A percentile compares a stretch with the other conserved stretches of the same genome.
Evolutionary conservation across 164 flowering plant genomes (phyloP).

Genomic region (Annona squamosa): DNA sequence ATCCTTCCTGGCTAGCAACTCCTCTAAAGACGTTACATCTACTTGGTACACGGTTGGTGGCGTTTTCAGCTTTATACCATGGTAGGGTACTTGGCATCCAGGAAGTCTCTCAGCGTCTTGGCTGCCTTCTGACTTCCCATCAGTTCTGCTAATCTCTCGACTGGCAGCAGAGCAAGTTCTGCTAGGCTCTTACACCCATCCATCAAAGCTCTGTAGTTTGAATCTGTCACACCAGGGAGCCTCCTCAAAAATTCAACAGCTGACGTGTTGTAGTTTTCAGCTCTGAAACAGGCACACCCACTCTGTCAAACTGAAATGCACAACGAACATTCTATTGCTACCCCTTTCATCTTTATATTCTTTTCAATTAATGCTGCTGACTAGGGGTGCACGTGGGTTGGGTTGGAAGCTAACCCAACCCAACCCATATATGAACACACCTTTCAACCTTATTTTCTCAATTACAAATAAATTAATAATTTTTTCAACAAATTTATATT

Average conservation of each 20-base stretch:
- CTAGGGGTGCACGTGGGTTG: not conserved
- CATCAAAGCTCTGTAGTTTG: conserved; percentile 82
- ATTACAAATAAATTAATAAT: no score
- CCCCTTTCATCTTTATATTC: no score
- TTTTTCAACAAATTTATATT: no score
- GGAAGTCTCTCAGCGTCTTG: conserved; percentile 73
- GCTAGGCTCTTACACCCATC: conserved; percentile 82
- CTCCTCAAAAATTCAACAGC: conserved; percentile 91
- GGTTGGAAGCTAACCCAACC: not conserved
- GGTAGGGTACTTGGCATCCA: conserved; percentile 94
- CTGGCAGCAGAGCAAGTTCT: conserved; percentile 79
- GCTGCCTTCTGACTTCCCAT: conserved; percentile 96
- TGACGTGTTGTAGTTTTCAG: conserved; percentile 90
- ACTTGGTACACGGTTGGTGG: no score
- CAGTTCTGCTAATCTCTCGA: conserved; percentile 67
- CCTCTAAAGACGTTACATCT: no score
- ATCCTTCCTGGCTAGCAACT: no score
- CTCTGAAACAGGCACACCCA: conserved; percentile 35
- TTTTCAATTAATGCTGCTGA: not conserved
- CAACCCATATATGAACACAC: no score
- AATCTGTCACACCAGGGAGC: conserved; percentile 92
- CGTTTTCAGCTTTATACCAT: conserved; percentile 3
- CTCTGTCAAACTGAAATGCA: not conserved
- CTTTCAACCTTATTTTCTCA: no score
- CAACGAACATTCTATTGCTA: not conserved